Percentiles rank a stretch among this genome's conserved stretches.
Evolutionary conservation across 495 filamentous ascomycete genomes (phyloP).

Genomic region (Daldinia concentrica): DNA sequence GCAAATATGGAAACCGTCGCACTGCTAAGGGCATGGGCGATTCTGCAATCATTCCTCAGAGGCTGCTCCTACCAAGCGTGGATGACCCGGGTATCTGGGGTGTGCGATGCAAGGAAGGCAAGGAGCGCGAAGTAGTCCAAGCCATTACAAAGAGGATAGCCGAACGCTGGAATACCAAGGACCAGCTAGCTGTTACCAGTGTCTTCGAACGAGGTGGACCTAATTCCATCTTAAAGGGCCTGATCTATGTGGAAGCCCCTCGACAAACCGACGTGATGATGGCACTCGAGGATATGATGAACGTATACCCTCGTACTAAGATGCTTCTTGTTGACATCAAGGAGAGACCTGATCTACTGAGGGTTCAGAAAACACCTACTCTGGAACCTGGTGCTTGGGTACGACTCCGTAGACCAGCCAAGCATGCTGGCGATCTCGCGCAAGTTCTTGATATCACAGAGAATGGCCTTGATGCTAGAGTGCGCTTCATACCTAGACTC

Average conservation of each 20-base stretch:
- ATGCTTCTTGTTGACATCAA: slow-evolving; percentile 90
- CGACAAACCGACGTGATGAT: slow-evolving; percentile 84
- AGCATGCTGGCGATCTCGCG: slow-evolving; percentile 89
- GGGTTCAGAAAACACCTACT: slow-evolving; percentile 84
- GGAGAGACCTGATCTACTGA: slow-evolving; percentile 96
- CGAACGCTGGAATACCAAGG: slow-evolving; percentile 75
- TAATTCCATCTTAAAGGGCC: slow-evolving; percentile 80
- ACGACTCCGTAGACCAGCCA: slow-evolving; percentile 79
- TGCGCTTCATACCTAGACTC: slow-evolving; percentile 86
- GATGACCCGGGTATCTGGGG: slow-evolving; percentile 97
- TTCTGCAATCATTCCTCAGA: slow-evolving; percentile 79
- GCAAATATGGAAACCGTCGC: slow-evolving; percentile 76
- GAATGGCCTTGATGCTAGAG: slow-evolving; percentile 87
- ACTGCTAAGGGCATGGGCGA: slow-evolving; percentile 60
- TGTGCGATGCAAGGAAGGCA: slow-evolving; percentile 90
- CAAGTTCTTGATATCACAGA: slow-evolving; percentile 93
- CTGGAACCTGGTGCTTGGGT: slow-evolving; percentile 91
- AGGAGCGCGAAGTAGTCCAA: slow-evolving; percentile 90
- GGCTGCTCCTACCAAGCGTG: slow-evolving; percentile 89
- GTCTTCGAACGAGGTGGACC: slow-evolving; percentile 88
- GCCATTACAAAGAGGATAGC: slow-evolving; percentile 87
- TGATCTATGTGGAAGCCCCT: slow-evolving; percentile 92
- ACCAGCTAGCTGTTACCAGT: slow-evolving; percentile 80
- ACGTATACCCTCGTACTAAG: slow-evolving; percentile 85
- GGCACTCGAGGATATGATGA: slow-evolving; percentile 81